Conservation (phyloP, 257 asterid genomes). For the Rhazya stricta region DNA sequence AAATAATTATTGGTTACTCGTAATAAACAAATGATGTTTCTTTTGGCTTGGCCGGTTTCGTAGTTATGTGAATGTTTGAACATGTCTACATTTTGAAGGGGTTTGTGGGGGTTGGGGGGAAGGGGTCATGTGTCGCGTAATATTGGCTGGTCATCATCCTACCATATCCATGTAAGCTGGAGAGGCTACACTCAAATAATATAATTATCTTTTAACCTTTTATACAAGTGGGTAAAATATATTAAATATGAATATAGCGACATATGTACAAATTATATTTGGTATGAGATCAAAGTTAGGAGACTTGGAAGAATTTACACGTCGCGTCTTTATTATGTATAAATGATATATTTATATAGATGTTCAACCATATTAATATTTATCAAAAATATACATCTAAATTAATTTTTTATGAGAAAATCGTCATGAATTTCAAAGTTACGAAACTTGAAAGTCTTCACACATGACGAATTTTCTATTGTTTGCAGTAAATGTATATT, state of each 20-base stretch:
- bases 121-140: slow-evolving; percentile 19
- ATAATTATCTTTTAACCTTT: slow-evolving; percentile 2
- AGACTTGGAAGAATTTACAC: too few species aligned
- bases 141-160: slow-evolving; percentile 14
- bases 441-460: too few species aligned
- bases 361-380: too few species aligned
- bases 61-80: slow-evolving; percentile 53
- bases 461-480: too few species aligned
- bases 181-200: neutral
- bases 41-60: slow-evolving; percentile 43
- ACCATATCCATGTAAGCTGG: slow-evolving; percentile 3
- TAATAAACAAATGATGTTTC: slow-evolving; percentile 17
- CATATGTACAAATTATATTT: neutral
- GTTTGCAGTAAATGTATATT: too few species aligned
- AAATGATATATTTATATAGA: too few species aligned
- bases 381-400: too few species aligned
- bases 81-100: slow-evolving; percentile 31
- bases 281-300: too few species aligned
- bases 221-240: too few species aligned
- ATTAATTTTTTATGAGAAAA: too few species aligned
- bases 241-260: neutral
- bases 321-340: too few species aligned
- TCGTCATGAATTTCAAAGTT: too few species aligned
- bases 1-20: slow-evolving; percentile 12
- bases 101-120: slow-evolving; percentile 18